phyloP scores from a whole-genome alignment of 1,284 basidiomycete genomes.

The Retiboletus flavoniger region DNA sequence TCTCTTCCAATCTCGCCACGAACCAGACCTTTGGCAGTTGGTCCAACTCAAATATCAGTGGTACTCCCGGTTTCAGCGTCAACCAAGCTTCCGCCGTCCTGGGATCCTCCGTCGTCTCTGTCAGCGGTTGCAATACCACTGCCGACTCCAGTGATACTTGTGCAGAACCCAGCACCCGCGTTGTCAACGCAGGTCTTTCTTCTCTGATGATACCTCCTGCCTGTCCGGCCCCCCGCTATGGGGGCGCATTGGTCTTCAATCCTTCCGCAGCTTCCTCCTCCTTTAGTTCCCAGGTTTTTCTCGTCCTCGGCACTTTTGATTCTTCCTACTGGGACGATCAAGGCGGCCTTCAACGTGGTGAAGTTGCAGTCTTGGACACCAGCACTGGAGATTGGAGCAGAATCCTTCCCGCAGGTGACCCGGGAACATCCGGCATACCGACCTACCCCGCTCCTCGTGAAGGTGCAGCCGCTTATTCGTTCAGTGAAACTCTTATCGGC shows the following conservation, averaged over 20 bases:
- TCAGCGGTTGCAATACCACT: constrained; percentile 60
- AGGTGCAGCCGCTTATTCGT: constrained; percentile 67
- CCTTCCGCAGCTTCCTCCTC: constrained; percentile 52
- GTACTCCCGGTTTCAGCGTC: constrained; percentile 39
- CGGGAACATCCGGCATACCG: constrained; percentile 41
- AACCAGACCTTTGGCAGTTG: constrained; percentile 54
- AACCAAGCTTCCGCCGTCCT: constrained; percentile 59
- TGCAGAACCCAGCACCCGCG: constrained; percentile 53
- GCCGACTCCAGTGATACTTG: constrained; percentile 47
- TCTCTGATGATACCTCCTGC: constrained; percentile 39
- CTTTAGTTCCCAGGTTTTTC: constrained; percentile 63
- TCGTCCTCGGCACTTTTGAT: constrained; percentile 67
- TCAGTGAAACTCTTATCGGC: constrained; percentile 55
- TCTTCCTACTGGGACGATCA: constrained; percentile 64
- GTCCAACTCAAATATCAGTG: constrained; percentile 46
- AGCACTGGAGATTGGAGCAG: constrained; percentile 69
- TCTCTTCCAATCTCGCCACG: constrained; percentile 61
- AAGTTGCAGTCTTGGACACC: constrained; percentile 68
- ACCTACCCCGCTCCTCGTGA: constrained; percentile 63
- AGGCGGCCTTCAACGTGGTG: constrained; percentile 56
- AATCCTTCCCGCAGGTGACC: constrained; percentile 71
- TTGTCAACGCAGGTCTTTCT: constrained; percentile 46
- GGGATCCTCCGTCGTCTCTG: constrained; percentile 48
- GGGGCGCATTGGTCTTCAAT: constrained; percentile 61
- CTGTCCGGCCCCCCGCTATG: constrained; percentile 71